Base-by-base conservation (phyloP, 1,284 basidiomycete genomes). In the Exobasidium rhododendri region DNA sequence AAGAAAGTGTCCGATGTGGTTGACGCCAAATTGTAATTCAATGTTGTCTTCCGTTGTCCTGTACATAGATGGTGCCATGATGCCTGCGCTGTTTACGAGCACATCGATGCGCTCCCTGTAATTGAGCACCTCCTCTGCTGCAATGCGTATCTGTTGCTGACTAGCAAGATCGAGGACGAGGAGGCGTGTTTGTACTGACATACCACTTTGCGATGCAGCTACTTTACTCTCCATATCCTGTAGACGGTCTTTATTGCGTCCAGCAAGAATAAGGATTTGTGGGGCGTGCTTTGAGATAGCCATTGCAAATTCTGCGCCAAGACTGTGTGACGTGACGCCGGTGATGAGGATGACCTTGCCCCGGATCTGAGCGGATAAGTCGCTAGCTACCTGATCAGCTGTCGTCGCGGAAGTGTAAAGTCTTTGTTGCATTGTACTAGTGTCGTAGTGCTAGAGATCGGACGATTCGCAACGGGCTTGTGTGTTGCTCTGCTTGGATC, bases 1-100 rank as follows among this genome's bases (percentile, higher is more conserved):
- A 22, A 47, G 46, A 20, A 47, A 47, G 20, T 47, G 46, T 13
- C 46, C 46, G 6, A 47, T 47, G 24, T 47, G 46, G 24, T 47
- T 47, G 6, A 20, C 6, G 11, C 46, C 46, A 26, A 47, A 47
- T 50, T 50, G 47, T 4, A 50, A 24, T 47, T 47, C 46, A 7
- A 47, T 7, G 6, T 20, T 22, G 11, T 47, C 14, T 47, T n/a
- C 46, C 11, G 46, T 47, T 20, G 6, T 47, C 24, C 46, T 20
- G 20, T n/a, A 47, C n/a, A 11, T n/a, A n/a, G 13, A 7, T 26
- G 24, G 7, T 10, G 46, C 46, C 46, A 47, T 47, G 13, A 47
- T 22, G 10, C 46, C 46, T 14, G 46, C 46, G 24, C 20, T 47
- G 24, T 47, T 47, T 7, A 47, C 24, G 6, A 47, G 46, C 11